These are phyloP conservation scores for Quercus cerris DNA, from an alignment of 306 rosid genomes.

Conservation along the genomic window DNA sequence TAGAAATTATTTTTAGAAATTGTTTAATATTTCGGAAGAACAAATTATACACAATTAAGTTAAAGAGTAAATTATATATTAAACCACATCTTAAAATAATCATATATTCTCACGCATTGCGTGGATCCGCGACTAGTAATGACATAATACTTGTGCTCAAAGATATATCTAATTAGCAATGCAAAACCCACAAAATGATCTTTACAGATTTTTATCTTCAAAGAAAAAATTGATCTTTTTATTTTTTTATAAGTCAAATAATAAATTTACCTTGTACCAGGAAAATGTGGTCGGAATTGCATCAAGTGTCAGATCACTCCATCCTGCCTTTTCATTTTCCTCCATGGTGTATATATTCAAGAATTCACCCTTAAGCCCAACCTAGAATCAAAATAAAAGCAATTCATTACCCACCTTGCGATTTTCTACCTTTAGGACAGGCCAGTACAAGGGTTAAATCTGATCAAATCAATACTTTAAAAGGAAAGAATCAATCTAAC, in stretches of 20 bases:
- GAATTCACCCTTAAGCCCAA: conserved; percentile 86
- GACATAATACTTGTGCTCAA: background rate
- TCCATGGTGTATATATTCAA: conserved; percentile 46
- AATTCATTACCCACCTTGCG: background rate
- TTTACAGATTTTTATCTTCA: conserved; percentile 13
- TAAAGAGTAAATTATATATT: too few relatives aligned
- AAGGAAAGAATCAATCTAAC: background rate
- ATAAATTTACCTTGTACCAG: conserved; percentile 84
- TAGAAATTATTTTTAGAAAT: too few relatives aligned
- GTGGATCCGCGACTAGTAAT: background rate
- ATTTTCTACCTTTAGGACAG: background rate
- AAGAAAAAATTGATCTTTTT: background rate
- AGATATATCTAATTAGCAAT: background rate
- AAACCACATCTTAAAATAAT: too few relatives aligned
- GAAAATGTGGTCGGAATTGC: conserved; percentile 62
- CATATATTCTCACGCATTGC: too few relatives aligned
- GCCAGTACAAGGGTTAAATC: conserved; percentile 2
- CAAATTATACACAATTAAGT: too few relatives aligned
- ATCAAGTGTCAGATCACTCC: conserved; percentile 61
- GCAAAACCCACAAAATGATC: background rate
- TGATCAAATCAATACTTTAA: background rate
- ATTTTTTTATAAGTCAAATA: background rate
- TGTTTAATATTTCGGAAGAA: too few relatives aligned
- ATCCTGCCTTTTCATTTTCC: conserved; percentile 56
- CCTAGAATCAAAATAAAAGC: conserved; percentile 45